Base-by-base conservation (phyloP, 169 alveolate genomes). In the Cryptosporidium canis region DNA sequence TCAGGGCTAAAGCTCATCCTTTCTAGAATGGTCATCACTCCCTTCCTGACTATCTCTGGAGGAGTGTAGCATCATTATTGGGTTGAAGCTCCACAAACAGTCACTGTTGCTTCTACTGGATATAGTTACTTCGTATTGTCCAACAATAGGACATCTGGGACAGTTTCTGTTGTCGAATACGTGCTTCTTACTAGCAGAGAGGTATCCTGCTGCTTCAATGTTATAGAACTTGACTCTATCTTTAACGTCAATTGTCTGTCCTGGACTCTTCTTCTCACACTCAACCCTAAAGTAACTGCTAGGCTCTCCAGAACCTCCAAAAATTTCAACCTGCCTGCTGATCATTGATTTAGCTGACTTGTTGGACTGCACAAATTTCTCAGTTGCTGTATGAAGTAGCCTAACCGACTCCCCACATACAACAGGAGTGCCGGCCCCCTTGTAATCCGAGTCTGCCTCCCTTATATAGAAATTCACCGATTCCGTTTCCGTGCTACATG, bases 141-240 rank as follows among this genome's bases (percentile, higher is more conserved):
- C 87, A 24, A 77, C 43, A 77, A 77, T 77, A 9, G 87, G 87
- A 58, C 87, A 77, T 77, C 87, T 77, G 3, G 87, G 87, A 41
- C 87, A 77, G 37, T 77, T 77, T 1, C 87, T 77, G 24, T 77
- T 77, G 27, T 77, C 87, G 39, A 77, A 77, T 8, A 77, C 21
- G 16, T 45, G 18, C 27, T 63, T 77, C 37, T 63, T 77, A 45
- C 72, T 77, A 44, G 70, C 44, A 18, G 63, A n/a, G 8, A 77
- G 72, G 24, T 77, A 77, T 7, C 77, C 71, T 27, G 55, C 61
- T 21, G 72, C 66, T 45, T 77, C 87, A 41, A 44, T 58, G 39
- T 77, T 77, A 77, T 55, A 61, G 16, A 77, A 21, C 44, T 44
- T 58, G 39, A 77, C 31, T 37, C 61, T 56, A 24, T 77, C 87